These are phyloP conservation scores for Cardamine resedifolia DNA, from an alignment of 345 rosid genomes.

Conservation along the genomic window DNA sequence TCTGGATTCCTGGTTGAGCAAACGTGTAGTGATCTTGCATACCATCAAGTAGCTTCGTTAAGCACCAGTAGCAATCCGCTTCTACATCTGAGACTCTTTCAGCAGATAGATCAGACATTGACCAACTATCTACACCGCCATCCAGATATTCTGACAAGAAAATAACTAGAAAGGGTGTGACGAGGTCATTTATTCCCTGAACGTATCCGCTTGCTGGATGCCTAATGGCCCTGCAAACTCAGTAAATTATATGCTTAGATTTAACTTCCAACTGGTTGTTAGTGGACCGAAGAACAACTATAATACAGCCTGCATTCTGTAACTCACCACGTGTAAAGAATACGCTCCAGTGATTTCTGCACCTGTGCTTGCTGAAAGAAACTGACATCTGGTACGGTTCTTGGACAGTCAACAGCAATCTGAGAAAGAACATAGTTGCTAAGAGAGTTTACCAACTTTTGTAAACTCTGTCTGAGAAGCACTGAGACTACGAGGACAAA, in stretches of 20 bases:
- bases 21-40: constrained; percentile 99
- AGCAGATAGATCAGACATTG: constrained; percentile 62
- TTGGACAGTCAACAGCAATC: constrained; percentile 99
- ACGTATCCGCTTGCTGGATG: constrained; percentile 99
- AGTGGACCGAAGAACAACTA: background rate
- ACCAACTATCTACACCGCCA: constrained; percentile 77
- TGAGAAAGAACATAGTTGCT: constrained; percentile 34
- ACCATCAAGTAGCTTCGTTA: constrained; percentile 92
- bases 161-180: constrained; percentile 91
- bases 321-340: constrained; percentile 93
- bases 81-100: constrained; percentile 72
- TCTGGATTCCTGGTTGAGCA: constrained; percentile 99
- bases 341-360: constrained; percentile 96
- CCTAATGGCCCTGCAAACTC: constrained; percentile 85
- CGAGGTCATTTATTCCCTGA: constrained; percentile 98
- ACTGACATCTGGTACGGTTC: constrained; percentile 92
- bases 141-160: constrained; percentile 90
- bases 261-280: background rate
- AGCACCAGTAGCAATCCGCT: constrained; percentile 99
- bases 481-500: constrained; percentile 28
- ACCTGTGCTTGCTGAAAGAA: constrained; percentile 96
- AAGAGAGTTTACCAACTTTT: constrained; percentile 19
- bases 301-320: constrained; percentile 14
- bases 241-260: background rate
- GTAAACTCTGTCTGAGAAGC: background rate